phyloP scores from a whole-genome alignment of 2,329 filamentous ascomycete species.

The Didymella exigua region DNA sequence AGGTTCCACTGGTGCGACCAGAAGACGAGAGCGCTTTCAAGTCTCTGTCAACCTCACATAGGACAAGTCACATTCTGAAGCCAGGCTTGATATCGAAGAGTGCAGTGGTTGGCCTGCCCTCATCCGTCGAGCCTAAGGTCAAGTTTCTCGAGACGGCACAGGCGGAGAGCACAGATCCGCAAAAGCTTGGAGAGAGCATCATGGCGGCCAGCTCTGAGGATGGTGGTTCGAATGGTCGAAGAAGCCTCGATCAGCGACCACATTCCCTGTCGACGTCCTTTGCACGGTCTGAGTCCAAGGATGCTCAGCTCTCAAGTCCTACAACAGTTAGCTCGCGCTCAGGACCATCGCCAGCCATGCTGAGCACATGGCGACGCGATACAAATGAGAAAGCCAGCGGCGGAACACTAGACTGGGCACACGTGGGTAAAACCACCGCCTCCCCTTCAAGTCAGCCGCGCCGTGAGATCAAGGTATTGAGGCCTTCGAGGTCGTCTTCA shows the following conservation, averaged over 20 bases:
- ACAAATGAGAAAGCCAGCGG: slow-evolving; percentile 39
- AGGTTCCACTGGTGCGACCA: slow-evolving; percentile 88
- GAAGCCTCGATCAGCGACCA: slow-evolving; percentile 42
- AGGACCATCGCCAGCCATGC: slow-evolving; percentile 51
- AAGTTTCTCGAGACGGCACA: slow-evolving; percentile 6
- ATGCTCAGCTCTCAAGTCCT: slow-evolving; percentile 26
- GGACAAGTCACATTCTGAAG: not conserved
- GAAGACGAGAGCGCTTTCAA: slow-evolving; percentile 85
- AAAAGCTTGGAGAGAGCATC: slow-evolving; percentile 22
- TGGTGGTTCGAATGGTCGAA: slow-evolving; percentile 33
- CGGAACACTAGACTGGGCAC: slow-evolving; percentile 58
- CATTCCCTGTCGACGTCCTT: slow-evolving; percentile 26
- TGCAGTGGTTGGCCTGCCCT: not conserved
- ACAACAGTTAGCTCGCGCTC: slow-evolving; percentile 31
- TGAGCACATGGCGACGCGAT: slow-evolving; percentile 57
- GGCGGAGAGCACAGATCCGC: slow-evolving; percentile 13
- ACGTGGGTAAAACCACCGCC: slow-evolving; percentile 61
- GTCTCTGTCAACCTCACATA: slow-evolving; percentile 68
- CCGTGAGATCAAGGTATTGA: slow-evolving; percentile 86
- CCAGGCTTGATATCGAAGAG: not conserved
- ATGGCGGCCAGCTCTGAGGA: slow-evolving; percentile 37
- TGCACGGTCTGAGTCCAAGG: slow-evolving; percentile 29
- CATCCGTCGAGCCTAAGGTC: slow-evolving; percentile 4
- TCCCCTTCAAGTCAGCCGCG: slow-evolving; percentile 68
- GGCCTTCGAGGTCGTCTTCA: slow-evolving; percentile 70